Evolutionary conservation across 1,284 basidiomycete genomes (phyloP), one percentile per base, ranked within the genome.

Genomic region (Sanguinoderma infundibulare): DNA sequence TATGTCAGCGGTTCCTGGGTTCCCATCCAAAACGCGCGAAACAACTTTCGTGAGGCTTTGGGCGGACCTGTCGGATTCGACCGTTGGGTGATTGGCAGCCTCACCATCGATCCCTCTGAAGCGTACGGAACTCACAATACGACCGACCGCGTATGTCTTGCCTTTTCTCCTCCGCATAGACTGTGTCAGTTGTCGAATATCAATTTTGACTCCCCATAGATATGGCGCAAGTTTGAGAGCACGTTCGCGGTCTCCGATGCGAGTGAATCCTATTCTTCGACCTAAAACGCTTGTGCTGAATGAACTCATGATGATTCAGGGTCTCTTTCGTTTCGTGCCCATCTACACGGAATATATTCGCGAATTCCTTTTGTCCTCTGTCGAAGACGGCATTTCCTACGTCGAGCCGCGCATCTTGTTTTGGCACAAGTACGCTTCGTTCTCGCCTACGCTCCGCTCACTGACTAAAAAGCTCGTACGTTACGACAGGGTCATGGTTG

Each of bases 321-420:
- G 81, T 2, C 69, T 90, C 1, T 78, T 86, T 54, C 77, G 76
- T 26, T 87, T 83, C 67, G 75, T 78, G 15, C 89, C 89, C 0
- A 79, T 90, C 20, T 86, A 82, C 67, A 70, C 74, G 8, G 77
- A 83, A 60, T 91, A 89, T 68, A 75, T 90, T 51, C 80, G 83
- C 38, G 79, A 87, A 64, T 89, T 91, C 67, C 76, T 94, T 54
- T 72, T 77, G 30, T 79, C 84, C 30, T 87, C 84, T 1, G 82
- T 91, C 14, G 83, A 83, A 30, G 92, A 94, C 71, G 90, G 90
- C 0, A 86, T 94, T 47, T 87, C 80, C 2, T 94, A 92, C 70
- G 74, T 87, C n/a, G 92, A 94, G 74, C 78, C 83, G 5, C 83
- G 91, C 38, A 80, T 92, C 55, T 87, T 89, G 70, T 92, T 94